A percentile compares a stretch with the other conserved stretches of the same genome.
Evolutionary conservation across 768 basidiomycete genomes (phyloP).

Genomic region (Leucocoprinus birnbaumii): DNA sequence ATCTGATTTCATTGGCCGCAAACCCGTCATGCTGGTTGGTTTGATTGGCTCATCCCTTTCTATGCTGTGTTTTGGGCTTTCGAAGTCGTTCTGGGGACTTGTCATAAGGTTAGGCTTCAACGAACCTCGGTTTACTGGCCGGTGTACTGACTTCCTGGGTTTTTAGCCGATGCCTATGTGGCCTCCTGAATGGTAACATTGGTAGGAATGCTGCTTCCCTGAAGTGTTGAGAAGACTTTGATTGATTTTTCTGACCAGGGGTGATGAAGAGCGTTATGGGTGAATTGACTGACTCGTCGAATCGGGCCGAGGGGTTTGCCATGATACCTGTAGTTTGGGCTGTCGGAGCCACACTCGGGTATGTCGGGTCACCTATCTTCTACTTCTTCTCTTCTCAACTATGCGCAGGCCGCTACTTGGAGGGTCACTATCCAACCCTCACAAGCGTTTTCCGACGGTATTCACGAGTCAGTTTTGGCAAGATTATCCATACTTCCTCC

Average conservation of each 20-base stretch:
- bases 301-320: slow-evolving; percentile 41
- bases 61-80: slow-evolving; percentile 61
- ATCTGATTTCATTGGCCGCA: slow-evolving; percentile 59
- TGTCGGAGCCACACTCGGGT: slow-evolving; percentile 41
- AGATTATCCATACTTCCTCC: slow-evolving; percentile 73
- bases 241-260: too few species aligned
- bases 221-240: too few species aligned
- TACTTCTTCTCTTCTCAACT: slow-evolving; percentile 1
- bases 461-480: slow-evolving; percentile 59
- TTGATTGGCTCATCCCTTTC: slow-evolving; percentile 50
- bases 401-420: slow-evolving; percentile 67
- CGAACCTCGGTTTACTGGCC: background rate
- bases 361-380: slow-evolving; percentile 24
- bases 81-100: slow-evolving; percentile 49
- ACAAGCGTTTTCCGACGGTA: slow-evolving; percentile 58
- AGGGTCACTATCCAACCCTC: slow-evolving; percentile 61
- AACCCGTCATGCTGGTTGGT: slow-evolving; percentile 55
- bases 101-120: slow-evolving; percentile 54
- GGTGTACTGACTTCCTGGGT: background rate
- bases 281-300: slow-evolving; percentile 62
- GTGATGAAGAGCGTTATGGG: slow-evolving; percentile 75
- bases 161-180: slow-evolving; percentile 62
- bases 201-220: too few species aligned
- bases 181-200: slow-evolving; percentile 66
- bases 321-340: slow-evolving; percentile 43